Evolutionary conservation across 305 asterid species (phyloP), one percentile per base, ranked within the genome.

Genomic region (Fraxinus dipetala): DNA sequence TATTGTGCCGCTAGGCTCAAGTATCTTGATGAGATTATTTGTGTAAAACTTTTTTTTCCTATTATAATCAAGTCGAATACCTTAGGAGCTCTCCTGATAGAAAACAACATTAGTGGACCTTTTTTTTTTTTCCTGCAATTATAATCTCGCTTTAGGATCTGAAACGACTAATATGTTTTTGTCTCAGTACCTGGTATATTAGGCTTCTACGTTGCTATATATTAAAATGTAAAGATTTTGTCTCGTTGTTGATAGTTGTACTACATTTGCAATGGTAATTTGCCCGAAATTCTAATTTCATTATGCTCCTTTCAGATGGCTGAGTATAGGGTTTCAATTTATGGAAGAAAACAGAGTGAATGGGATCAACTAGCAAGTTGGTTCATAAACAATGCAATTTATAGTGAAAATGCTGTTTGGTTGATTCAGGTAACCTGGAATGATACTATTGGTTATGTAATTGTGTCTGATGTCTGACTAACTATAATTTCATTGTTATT

Each of bases 311-410:
- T 82, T 77, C 89, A 94, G 97, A 82, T 94, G 94, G 97, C 97
- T 80, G 98, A 94, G 87, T 94, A 93, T 80, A 90, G 98, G 80
- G 88, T 94, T 79, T 94, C 98, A 45, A 79, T 94, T 69, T 94
- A 94, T 89, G 98, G 97, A 84, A 91, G 98, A 87, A 93, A 94
- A 80, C 96, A 93, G 85, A 93, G 97, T 80, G 98, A 94, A 87
- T 94, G 98, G 98, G 98, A 94, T 83, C 97, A 93, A 86, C 89
- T 94, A 77, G 98, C 97, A 24, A 94, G 97, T 86, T 94, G 98
- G 97, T 90, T 92, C 79, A 90, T 94, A 40, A 94, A 94, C 91
- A 92, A 94, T 85, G 83, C 81, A 81, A 85, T 94, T 84, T 89
- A 87, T 82, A 93, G 97, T 82, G 92, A 89, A 82, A 94, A 92